A percentile compares a stretch with the other conserved stretches of the same genome.
phyloP scores from a whole-genome alignment of 2,329 filamentous ascomycete species.

The Venturia pyrina region DNA sequence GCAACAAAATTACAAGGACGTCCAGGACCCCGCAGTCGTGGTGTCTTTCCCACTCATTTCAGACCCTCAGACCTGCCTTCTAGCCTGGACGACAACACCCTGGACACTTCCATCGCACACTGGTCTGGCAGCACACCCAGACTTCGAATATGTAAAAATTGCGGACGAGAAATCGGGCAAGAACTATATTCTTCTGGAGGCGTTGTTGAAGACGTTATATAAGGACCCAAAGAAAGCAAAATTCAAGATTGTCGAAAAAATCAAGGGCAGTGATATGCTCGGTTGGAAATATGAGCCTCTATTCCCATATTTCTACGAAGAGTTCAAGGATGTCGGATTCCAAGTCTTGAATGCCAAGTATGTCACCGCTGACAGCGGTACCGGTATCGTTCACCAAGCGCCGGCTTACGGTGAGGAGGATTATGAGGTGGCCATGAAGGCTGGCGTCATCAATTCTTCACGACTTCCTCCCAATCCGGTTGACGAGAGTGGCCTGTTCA shows the following conservation, averaged over 20 bases:
- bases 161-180: conserved; percentile 72
- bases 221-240: conserved; percentile 95
- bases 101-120: conserved; percentile 78
- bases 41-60: conserved; percentile 77
- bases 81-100: conserved; percentile 86
- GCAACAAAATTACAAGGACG: conserved; percentile 88
- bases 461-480: conserved; percentile 82
- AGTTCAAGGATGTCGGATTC: conserved; percentile 80
- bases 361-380: conserved; percentile 82
- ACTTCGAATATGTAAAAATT: conserved; percentile 83
- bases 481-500: conserved; percentile 75
- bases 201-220: conserved; percentile 71
- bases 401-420: conserved; percentile 94
- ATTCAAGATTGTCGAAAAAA: conserved; percentile 68
- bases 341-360: conserved; percentile 74
- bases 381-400: conserved; percentile 87
- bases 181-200: conserved; percentile 76
- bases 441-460: conserved; percentile 66
- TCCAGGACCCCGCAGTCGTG: conserved; percentile 82
- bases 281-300: conserved; percentile 84
- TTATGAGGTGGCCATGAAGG: conserved; percentile 70
- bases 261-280: conserved; percentile 75
- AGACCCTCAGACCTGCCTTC: conserved; percentile 62
- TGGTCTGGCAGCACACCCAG: conserved; percentile 67
- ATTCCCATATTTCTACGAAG: conserved; percentile 81